Conservation (phyloP, 306 rosid genomes). For the Fragaria ananassa region DNA sequence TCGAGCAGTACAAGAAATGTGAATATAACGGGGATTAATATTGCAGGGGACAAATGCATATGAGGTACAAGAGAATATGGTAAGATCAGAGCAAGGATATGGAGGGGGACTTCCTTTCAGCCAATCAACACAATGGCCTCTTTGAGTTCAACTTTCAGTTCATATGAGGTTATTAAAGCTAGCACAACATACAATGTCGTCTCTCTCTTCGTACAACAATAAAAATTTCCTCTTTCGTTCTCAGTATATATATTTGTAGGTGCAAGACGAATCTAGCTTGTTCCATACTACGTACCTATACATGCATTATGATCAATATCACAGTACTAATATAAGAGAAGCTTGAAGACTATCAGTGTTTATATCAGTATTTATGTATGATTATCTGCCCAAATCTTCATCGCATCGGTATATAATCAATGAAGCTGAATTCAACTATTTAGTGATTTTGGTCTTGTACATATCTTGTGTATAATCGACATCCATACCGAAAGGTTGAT, state of each 20-base stretch:
- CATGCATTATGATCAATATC: background rate
- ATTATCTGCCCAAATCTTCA: background rate
- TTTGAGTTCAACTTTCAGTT: slow-evolving; percentile 12
- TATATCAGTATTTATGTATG: background rate
- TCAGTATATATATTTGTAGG: background rate
- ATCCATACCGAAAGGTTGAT: background rate
- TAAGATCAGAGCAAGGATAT: slow-evolving; percentile 36
- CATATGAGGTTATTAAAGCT: background rate
- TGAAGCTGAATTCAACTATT: background rate
- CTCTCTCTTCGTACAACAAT: background rate
- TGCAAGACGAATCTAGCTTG: background rate
- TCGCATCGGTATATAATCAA: too few relatives aligned
- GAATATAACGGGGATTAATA: background rate
- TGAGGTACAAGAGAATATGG: slow-evolving; percentile 33
- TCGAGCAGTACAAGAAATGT: background rate
- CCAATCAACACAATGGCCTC: slow-evolving; percentile 11
- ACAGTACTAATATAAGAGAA: background rate
- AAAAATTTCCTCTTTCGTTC: background rate
- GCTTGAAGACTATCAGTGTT: background rate
- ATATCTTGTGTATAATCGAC: background rate
- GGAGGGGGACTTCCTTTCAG: slow-evolving; percentile 25
- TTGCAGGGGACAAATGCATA: slow-evolving; percentile 37
- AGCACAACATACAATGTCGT: background rate
- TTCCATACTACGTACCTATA: background rate
- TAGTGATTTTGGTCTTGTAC: background rate